Evolutionary conservation across 345 rosid genomes (phyloP).

Genomic region (Psidium friedrichsthalianum): DNA sequence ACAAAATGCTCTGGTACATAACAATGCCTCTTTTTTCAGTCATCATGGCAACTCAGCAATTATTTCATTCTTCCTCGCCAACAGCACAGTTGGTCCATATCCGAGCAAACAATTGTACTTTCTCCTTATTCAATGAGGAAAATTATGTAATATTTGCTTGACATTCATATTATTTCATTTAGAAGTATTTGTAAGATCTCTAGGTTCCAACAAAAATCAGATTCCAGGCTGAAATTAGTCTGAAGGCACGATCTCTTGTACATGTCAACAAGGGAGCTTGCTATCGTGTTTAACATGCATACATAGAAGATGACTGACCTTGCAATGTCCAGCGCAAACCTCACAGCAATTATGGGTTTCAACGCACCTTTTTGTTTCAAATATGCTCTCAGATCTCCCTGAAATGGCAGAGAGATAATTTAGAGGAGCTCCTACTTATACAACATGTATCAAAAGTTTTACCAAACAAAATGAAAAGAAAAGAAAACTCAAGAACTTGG

Average conservation of each 20-base stretch:
- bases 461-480: neutral
- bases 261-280: neutral
- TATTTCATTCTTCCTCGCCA: neutral
- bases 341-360: conserved; percentile 51
- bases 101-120: neutral
- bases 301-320: conserved; percentile 27
- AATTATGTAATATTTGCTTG: neutral
- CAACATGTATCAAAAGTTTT: neutral
- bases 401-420: neutral
- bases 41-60: neutral
- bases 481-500: neutral
- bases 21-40: neutral
- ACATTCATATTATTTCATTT: neutral
- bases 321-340: conserved; percentile 78
- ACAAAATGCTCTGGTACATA: neutral
- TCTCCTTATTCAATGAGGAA: neutral
- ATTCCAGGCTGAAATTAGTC: neutral
- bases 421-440: neutral
- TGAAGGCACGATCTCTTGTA: neutral
- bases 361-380: conserved; percentile 52
- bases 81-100: neutral
- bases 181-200: neutral
- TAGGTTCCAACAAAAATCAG: neutral
- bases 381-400: conserved; percentile 79
- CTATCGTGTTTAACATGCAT: neutral